A percentile compares a stretch with the other conserved stretches of the same genome.
Conservation (phyloP, 805 yeast genomes). For the Monosporozyma servazzii region DNA sequence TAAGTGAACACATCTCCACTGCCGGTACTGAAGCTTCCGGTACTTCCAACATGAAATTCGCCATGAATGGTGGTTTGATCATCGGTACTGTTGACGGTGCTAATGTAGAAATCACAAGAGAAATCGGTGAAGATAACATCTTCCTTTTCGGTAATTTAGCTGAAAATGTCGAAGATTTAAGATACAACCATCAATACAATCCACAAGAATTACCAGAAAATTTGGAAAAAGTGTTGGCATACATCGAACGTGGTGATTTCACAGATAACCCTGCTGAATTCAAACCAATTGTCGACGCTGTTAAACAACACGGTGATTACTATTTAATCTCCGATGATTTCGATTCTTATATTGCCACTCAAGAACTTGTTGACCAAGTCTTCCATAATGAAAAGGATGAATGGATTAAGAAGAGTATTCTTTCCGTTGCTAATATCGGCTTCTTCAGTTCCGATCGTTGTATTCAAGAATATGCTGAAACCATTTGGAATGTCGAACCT, state of each 20-base stretch:
- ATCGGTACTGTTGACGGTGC: slow-evolving; percentile 97
- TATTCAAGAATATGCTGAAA: slow-evolving; percentile 84
- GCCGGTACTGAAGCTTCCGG: slow-evolving; percentile 98
- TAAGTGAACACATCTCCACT: slow-evolving; percentile 89
- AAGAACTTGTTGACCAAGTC: slow-evolving; percentile 62
- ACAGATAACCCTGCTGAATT: slow-evolving; percentile 56
- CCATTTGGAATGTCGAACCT: slow-evolving; percentile 90
- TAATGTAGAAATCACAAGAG: slow-evolving; percentile 88
- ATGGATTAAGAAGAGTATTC: slow-evolving; percentile 72
- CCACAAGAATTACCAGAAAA: slow-evolving; percentile 46
- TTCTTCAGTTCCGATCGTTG: slow-evolving; percentile 88
- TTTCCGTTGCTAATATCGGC: slow-evolving; percentile 85
- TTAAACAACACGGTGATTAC: slow-evolving; percentile 69
- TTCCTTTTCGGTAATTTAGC: slow-evolving; percentile 86
- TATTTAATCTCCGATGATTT: slow-evolving; percentile 86
- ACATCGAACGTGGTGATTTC: slow-evolving; percentile 60
- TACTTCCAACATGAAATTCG: slow-evolving; percentile 93
- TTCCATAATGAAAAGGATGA: slow-evolving; percentile 50
- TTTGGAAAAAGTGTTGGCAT: slow-evolving; percentile 51
- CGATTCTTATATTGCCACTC: slow-evolving; percentile 78
- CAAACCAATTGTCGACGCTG: slow-evolving; percentile 57
- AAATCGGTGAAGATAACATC: slow-evolving; percentile 87
- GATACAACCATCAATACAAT: slow-evolving; percentile 63
- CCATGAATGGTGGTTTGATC: slow-evolving; percentile 85
- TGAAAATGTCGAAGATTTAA: slow-evolving; percentile 78